phyloP scores from a whole-genome alignment of 805 yeast species.

The Yamadazyma sp. region DNA sequence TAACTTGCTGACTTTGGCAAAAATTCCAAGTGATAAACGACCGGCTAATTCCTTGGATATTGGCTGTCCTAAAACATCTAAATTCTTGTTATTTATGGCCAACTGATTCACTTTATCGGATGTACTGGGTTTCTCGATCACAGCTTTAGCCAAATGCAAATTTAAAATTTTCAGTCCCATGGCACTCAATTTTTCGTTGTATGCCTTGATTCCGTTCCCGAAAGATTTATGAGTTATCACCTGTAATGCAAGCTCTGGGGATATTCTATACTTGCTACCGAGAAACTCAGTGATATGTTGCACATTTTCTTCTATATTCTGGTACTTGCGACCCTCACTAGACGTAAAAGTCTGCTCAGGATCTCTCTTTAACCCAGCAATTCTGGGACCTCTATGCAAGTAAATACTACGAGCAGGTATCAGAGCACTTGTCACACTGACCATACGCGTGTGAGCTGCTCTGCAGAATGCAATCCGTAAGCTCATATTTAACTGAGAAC shows the following conservation, averaged over 20 bases:
- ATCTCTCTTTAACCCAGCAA: conserved; percentile 70
- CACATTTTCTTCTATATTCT: conserved; percentile 48
- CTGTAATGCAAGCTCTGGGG: conserved; percentile 68
- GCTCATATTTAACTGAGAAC: too few species aligned
- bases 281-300: conserved; percentile 50
- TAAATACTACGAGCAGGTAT: conserved; percentile 35
- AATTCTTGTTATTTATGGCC: conserved; percentile 49
- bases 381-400: conserved; percentile 53
- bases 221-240: conserved; percentile 91
- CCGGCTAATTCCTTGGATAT: conserved; percentile 52
- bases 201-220: conserved; percentile 87
- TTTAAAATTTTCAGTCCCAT: conserved; percentile 68
- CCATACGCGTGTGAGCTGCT: not conserved
- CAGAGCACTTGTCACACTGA: not conserved
- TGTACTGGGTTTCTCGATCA: conserved; percentile 24
- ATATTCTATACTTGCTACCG: conserved; percentile 47
- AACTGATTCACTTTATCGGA: conserved; percentile 25
- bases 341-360: conserved; percentile 51
- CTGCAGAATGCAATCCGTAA: conserved; percentile 1
- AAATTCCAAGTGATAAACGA: conserved; percentile 49
- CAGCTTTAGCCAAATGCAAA: conserved; percentile 45
- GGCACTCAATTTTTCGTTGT: conserved; percentile 79
- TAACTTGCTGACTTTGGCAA: conserved; percentile 49
- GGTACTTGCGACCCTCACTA: conserved; percentile 45
- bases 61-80: conserved; percentile 60